Base-by-base conservation (phyloP, 2,329 filamentous ascomycete species). In the Zymoseptoria pseudotritici region DNA sequence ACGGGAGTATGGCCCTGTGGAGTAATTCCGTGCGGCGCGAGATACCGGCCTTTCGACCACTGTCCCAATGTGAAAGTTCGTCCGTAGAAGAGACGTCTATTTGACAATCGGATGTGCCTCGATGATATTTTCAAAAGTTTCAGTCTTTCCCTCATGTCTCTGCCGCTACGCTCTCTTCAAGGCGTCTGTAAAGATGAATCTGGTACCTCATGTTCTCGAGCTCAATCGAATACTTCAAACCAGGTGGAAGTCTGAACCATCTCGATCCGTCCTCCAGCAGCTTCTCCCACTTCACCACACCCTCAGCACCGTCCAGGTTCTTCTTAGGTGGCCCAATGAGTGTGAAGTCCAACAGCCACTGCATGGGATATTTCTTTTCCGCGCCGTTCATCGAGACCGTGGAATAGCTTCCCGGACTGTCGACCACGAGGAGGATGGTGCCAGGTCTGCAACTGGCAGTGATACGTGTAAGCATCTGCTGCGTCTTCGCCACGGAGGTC, bases 131-230 rank as follows among this genome's bases (percentile, higher is more conserved):
- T n/a, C 13, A 3, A n/a, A n/a, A 13, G 5, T 13, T 46, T 17
- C 17, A n/a, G 17, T 3, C 36, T n/a, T 13, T n/a, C 36, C 10
- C 36, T 46, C 36, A 46, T 6, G 36, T 46, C 36, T 46, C 36
- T n/a, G 6, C 36, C 36, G 10, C 17, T n/a, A 1, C 36, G 13
- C 6, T 7, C 4, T 17, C 36, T 4, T 17, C 36, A 9, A 59
- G 13, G 46, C 61, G 75, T 58, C 76, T 74, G 70, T 96, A 97
- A 17, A 97, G 72, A 77, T 97, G 91, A 67, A 96, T 80, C 75
- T 97, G 93, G 74, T 93, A 96, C 53, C 92, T 85, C 92, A 97
- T 96, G 72, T 97, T 90, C 77, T 97, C 93, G 71, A 97, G 76
- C 56, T 86, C 82, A 68, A 97, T 91, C 7, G 91, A 88, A 76